phyloP scores from a whole-genome alignment of 1,284 basidiomycete species.

The Phaffia rhodozyma region DNA sequence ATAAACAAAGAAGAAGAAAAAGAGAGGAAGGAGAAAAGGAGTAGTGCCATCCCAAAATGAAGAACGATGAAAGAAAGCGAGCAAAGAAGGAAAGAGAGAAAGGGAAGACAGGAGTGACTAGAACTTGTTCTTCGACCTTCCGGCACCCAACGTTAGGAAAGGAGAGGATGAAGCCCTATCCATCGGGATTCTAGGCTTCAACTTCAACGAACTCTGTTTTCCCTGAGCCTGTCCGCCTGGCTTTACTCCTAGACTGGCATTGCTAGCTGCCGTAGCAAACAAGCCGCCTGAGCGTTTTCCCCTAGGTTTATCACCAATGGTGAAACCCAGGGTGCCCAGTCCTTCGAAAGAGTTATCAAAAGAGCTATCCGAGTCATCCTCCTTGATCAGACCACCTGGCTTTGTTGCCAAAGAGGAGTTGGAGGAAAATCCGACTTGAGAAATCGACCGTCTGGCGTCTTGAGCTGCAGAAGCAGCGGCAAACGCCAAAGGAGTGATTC shows the following conservation, averaged over 20 bases:
- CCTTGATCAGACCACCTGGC: neutral
- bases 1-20: conserved; percentile 7
- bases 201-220: neutral
- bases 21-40: neutral
- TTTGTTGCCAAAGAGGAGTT: neutral
- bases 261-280: neutral
- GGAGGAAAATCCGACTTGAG: neutral
- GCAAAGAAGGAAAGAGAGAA: conserved; percentile 1
- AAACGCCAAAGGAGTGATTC: conserved; percentile 30
- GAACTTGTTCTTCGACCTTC: neutral
- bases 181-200: neutral
- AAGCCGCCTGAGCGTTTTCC: neutral
- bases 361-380: conserved; percentile 11
- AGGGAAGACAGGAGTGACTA: conserved; percentile 7
- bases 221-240: no score
- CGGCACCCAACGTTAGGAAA: no score
- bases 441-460: conserved; percentile 21
- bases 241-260: neutral
- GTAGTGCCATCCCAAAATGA: neutral
- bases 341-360: conserved; percentile 3
- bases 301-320: neutral
- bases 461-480: conserved; percentile 30
- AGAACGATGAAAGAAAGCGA: neutral
- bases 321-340: neutral
- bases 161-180: conserved; percentile 15